Evolutionary conservation across 2,329 filamentous ascomycete genomes (phyloP), one percentile per base, ranked within the genome.

Genomic region (Ophiostoma fasciatum): DNA sequence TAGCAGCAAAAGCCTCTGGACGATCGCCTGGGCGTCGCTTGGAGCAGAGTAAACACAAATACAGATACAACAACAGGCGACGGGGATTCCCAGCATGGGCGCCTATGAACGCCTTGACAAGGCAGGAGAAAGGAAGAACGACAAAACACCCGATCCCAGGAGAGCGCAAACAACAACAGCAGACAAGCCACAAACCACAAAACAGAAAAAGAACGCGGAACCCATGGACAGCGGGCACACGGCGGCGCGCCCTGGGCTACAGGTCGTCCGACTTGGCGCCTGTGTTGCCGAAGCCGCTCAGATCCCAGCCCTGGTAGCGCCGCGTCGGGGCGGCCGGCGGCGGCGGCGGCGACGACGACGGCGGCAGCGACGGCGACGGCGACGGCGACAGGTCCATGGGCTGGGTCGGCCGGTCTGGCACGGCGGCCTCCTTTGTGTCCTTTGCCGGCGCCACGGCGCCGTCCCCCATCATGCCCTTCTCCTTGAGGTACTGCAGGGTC

Each of bases 401-500:
- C 23, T 25, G 11, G 10, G 23, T 3, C 23, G 23, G n/a, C n/a
- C n/a, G n/a, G n/a, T n/a, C n/a, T n/a, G n/a, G n/a, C n/a, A n/a
- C n/a, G n/a, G n/a, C n/a, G n/a, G n/a, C n/a, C n/a, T n/a, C n/a
- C n/a, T n/a, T n/a, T n/a, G n/a, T n/a, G n/a, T n/a, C n/a, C n/a
- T n/a, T n/a, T 5, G 7, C 38, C 4, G 30, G 11, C 9, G 28
- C 30, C 4, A 20, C 31, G 10, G 19, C 29, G 12, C 36, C 55
- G n/a, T 45, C 46, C 36, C 57, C 52, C 52, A 72, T 60, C 33
- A 68, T 51, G n/a, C 69, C 70, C 50, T 66, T 72, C 30, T 74
- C 62, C 45, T 72, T 69, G 41, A 78, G 63, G 46, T 77, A 75
- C 47, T 77, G 69, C 42, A 79, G 73, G 6, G 71, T 74, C 51